These are phyloP conservation scores for Nakazawaea holstii DNA, from an alignment of 805 yeast species.

Conservation along the genomic window DNA sequence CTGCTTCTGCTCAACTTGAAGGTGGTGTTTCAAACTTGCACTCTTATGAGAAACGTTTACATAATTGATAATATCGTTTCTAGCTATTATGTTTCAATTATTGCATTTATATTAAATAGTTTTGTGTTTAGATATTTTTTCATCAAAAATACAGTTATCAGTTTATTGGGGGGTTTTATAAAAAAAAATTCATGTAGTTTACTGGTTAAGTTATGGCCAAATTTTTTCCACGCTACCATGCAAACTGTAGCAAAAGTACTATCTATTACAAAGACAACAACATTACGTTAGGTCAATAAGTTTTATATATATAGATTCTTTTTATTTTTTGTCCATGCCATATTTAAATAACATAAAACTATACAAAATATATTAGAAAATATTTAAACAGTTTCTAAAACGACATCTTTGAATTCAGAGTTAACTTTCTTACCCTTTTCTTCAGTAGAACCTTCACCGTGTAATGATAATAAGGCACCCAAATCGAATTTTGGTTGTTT, in stretches of 20 bases:
- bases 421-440: slow-evolving; percentile 97
- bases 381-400: slow-evolving; percentile 90
- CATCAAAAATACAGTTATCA: neutral
- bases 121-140: neutral
- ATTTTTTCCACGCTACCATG: neutral
- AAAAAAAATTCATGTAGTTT: neutral
- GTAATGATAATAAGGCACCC: slow-evolving; percentile 92
- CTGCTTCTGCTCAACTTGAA: slow-evolving; percentile 97
- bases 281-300: too few species aligned
- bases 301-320: neutral
- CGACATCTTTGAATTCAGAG: slow-evolving; percentile 96
- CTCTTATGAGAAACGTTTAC: slow-evolving; percentile 96
- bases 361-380: neutral
- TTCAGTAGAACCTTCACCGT: slow-evolving; percentile 92
- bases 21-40: slow-evolving; percentile 97
- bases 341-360: neutral
- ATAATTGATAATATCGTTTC: slow-evolving; percentile 45
- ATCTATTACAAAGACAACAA: neutral
- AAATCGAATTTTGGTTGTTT: slow-evolving; percentile 98
- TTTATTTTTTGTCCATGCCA: neutral
- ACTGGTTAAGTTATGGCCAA: too few species aligned
- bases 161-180: neutral
- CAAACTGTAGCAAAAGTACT: neutral
- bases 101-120: neutral
- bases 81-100: neutral